These are phyloP conservation scores for Claviceps capensis DNA, from an alignment of 2,329 filamentous ascomycete genomes.

Conservation along the genomic window DNA sequence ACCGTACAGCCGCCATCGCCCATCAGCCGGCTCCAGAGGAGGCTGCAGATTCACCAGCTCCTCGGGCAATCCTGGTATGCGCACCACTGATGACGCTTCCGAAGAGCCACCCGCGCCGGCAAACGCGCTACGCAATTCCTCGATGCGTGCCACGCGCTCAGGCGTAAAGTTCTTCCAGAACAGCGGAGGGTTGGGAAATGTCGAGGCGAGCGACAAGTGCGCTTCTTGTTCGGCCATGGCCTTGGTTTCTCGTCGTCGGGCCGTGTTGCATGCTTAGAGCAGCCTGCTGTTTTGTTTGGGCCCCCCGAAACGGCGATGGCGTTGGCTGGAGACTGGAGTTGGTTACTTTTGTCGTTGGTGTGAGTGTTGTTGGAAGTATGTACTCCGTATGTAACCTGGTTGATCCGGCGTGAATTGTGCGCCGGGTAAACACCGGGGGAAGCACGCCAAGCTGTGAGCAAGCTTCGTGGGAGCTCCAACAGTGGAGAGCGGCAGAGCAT, in stretches of 20 bases:
- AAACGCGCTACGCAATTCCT: slow-evolving; percentile 27
- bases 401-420: not conserved
- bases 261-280: too few species aligned
- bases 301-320: too few species aligned
- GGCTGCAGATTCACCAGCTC: slow-evolving; percentile 71
- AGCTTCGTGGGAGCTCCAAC: too few species aligned
- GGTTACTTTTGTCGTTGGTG: not conserved
- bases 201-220: slow-evolving; percentile 37
- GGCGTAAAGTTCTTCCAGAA: slow-evolving; percentile 84
- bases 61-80: slow-evolving; percentile 41
- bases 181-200: slow-evolving; percentile 74
- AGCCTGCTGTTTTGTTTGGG: too few species aligned
- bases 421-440: slow-evolving; percentile 9
- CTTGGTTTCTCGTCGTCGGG: not conserved
- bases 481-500: too few species aligned
- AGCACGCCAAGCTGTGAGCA: too few species aligned
- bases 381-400: too few species aligned
- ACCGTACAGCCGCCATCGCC: slow-evolving; percentile 65
- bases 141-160: slow-evolving; percentile 50
- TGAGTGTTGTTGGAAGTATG: not conserved
- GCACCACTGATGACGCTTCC: slow-evolving; percentile 13
- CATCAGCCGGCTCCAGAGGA: slow-evolving; percentile 56
- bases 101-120: slow-evolving; percentile 15
- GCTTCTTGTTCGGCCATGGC: slow-evolving; percentile 45
- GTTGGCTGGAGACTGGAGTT: not conserved